Base-by-base conservation (phyloP, 306 rosid species). In the Prunus padus region DNA sequence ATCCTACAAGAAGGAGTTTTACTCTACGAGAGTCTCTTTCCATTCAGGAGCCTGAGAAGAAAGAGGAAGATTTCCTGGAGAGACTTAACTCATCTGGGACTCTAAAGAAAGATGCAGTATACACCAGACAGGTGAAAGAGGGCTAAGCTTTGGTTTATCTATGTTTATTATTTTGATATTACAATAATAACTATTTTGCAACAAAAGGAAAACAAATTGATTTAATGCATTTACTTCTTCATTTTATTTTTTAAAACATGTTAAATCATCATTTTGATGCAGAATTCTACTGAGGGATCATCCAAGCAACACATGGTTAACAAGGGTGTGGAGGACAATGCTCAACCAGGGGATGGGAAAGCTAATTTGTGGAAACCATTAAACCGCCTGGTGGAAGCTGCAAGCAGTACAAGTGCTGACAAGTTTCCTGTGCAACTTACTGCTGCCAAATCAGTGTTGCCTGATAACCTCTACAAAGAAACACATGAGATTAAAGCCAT, bases 251-350 rank as follows among this genome's bases (percentile, higher is more conserved):
- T 5, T 6, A 13, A 20, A 30, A 76, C 49, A 57, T 82, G 20
- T 37, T 75, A 42, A 59, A 57, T 81, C 25, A 9, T 33, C 46
- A 42, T 70, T 69, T 70, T 76, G 69, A 66, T 79, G 80, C 84
- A 87, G 94, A 77, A 46, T 52, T 20, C 62, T 66, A 69, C 76
- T 22, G 78, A 78, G 63, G 80, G 80, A 57, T 81, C 80, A 19
- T 69, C 73, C 46, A 73, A 79, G 77, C 78, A 73, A 44, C 23
- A 57, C 31, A 76, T 47, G 73, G 12, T 47, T 40, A 60, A 67
- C 60, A 79, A 79, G 50, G 56, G 2, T 67, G 65, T 65, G 4
- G 79, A 42, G 69, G 70, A 79, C 60, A 76, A 56, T 54, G 57
- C 51, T 25, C 79, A 67, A 61, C 45, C 56, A 67, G 65, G 71